Evolutionary conservation across 306 rosid genomes (phyloP).

Genomic region (barrel medic (Medicago truncatula)): DNA sequence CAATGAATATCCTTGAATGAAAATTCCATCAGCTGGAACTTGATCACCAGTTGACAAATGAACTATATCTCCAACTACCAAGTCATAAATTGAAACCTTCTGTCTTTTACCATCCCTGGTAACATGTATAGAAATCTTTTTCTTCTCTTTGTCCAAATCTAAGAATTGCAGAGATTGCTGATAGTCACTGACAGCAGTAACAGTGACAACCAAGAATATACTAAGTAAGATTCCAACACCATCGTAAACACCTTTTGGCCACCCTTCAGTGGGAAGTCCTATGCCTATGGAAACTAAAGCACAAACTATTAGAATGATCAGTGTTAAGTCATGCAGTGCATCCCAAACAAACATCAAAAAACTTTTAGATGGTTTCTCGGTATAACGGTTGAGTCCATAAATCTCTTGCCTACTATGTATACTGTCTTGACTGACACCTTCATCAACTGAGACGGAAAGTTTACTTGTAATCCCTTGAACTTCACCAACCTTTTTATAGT

Average conservation of each 20-base stretch:
- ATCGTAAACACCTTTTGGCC: constrained; percentile 85
- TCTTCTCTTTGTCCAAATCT: constrained; percentile 84
- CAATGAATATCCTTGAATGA: constrained; percentile 70
- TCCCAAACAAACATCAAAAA: constrained; percentile 86
- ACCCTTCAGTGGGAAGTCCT: constrained; percentile 88
- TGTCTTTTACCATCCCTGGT: constrained; percentile 73
- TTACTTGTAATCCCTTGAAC: constrained; percentile 58
- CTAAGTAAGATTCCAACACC: constrained; percentile 89
- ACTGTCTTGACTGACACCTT: constrained; percentile 60
- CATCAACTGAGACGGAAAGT: constrained; percentile 55
- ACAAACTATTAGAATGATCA: constrained; percentile 82
- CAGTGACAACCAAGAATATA: constrained; percentile 77
- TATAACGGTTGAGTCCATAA: constrained; percentile 73
- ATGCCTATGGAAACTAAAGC: constrained; percentile 81
- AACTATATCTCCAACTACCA: constrained; percentile 90
- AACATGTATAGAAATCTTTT: constrained; percentile 78
- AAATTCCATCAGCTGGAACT: constrained; percentile 94
- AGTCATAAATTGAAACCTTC: constrained; percentile 71
- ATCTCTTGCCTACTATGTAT: constrained; percentile 64
- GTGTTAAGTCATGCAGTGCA: constrained; percentile 84
- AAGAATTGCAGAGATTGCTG: constrained; percentile 86
- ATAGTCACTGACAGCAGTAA: constrained; percentile 88
- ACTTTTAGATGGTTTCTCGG: constrained; percentile 72
- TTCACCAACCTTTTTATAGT: constrained; percentile 54
- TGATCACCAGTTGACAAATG: constrained; percentile 87